Conservation (phyloP, 2,329 filamentous ascomycete species). For the Elsinoe arachidis region DNA sequence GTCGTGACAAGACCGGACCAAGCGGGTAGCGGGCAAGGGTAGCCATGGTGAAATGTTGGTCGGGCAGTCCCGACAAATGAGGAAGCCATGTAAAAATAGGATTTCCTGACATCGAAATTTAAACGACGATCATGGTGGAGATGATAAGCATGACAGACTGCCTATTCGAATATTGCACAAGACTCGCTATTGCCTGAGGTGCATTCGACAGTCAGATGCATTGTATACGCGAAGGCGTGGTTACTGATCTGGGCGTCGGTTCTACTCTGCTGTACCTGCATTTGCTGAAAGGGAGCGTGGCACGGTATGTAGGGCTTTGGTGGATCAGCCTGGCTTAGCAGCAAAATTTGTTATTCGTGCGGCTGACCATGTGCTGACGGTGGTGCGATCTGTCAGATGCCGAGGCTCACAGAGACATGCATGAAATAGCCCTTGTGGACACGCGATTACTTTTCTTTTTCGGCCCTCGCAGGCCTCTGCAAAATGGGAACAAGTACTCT, state of each 20-base stretch:
- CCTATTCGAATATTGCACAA: too few species aligned
- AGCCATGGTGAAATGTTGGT: slow-evolving; percentile 1
- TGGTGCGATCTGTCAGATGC: background rate
- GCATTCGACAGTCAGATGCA: too few species aligned
- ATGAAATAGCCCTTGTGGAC: background rate
- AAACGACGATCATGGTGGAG: slow-evolving; percentile 1
- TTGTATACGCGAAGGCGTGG: too few species aligned
- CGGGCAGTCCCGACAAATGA: slow-evolving; percentile 1
- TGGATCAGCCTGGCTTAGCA: background rate
- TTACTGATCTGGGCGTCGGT: too few species aligned
- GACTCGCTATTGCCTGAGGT: too few species aligned
- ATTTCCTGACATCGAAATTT: slow-evolving; percentile 1
- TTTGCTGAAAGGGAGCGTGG: background rate
- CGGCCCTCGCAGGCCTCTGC: background rate
- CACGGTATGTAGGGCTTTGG: background rate
- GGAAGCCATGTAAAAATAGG: slow-evolving; percentile 2
- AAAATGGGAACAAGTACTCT: too few species aligned
- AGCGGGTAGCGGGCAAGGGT: background rate
- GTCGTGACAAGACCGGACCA: background rate
- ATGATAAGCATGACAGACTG: slow-evolving; percentile 6
- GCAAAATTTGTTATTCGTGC: background rate
- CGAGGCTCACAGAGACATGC: background rate
- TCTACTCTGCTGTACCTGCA: background rate
- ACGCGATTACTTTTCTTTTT: background rate
- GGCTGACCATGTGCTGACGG: background rate